phyloP scores from a whole-genome alignment of 495 filamentous ascomycete genomes.

The Schizothecium vesticola region DNA sequence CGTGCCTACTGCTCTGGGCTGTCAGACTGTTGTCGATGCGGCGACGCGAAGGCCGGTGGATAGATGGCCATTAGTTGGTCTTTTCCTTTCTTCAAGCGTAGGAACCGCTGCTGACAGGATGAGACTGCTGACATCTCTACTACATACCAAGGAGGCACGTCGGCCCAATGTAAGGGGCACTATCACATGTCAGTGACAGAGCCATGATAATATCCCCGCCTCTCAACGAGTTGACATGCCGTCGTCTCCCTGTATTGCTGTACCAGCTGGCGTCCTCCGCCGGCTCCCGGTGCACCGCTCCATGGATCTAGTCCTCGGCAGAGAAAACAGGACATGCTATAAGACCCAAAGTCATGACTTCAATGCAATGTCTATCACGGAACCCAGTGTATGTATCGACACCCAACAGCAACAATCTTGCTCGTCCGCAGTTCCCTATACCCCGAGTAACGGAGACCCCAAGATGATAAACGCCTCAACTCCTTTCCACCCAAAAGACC shows the following conservation, averaged over 20 bases:
- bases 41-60: too few relatives aligned
- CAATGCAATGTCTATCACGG: neutral
- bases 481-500: constrained; percentile 5
- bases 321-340: neutral
- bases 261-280: neutral
- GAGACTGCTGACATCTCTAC: constrained; percentile 42
- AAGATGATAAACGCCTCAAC: constrained; percentile 8
- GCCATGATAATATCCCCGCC: neutral
- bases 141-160: too few relatives aligned
- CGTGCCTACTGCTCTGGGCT: too few relatives aligned
- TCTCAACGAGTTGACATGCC: neutral
- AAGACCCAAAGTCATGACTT: neutral
- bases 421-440: neutral
- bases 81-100: too few relatives aligned
- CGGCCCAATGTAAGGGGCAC: too few relatives aligned
- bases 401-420: neutral
- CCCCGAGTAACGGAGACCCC: neutral
- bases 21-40: too few relatives aligned
- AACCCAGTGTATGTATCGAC: neutral
- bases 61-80: constrained; percentile 20
- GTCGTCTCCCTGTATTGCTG: too few relatives aligned
- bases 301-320: neutral
- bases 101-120: constrained; percentile 6
- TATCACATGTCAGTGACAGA: too few relatives aligned
- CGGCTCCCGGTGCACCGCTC: too few relatives aligned